Percentiles rank a stretch among this genome's conserved stretches.
Evolutionary conservation across 2,329 filamentous ascomycete species (phyloP).

Genomic region (Lasiodiplodia sp.): DNA sequence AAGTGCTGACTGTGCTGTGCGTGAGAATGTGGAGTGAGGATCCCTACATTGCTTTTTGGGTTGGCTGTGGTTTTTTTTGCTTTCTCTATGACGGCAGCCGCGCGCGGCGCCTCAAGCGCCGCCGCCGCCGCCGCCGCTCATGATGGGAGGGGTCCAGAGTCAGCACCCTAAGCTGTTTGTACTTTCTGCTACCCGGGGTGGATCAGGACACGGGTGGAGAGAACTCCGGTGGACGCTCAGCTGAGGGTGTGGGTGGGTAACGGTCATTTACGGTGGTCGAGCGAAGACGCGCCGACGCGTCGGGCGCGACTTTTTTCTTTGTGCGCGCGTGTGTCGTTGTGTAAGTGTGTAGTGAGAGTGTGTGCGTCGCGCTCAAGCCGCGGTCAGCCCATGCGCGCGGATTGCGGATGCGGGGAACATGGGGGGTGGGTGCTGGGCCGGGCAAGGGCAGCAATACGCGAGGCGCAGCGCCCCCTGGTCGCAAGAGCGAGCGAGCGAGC

Average conservation of each 20-base stretch:
- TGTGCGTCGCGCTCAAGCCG: slow-evolving; percentile 14
- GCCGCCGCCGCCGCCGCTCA: neutral
- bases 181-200: neutral
- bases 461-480: slow-evolving; percentile 5
- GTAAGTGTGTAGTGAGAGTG: neutral
- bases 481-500: neutral
- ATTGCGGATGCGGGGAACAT: slow-evolving; percentile 24
- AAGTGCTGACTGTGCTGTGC: slow-evolving; percentile 9
- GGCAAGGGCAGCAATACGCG: slow-evolving; percentile 12
- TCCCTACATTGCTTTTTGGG: neutral
- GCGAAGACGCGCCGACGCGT: neutral
- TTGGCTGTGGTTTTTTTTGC: neutral
- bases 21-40: neutral
- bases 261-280: neutral
- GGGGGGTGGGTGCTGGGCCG: neutral
- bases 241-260: slow-evolving; percentile 1
- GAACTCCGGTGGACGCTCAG: slow-evolving; percentile 1
- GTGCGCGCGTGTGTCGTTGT: neutral
- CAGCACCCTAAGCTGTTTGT: neutral
- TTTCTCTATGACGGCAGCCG: neutral
- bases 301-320: neutral
- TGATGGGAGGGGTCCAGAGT: neutral
- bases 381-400: slow-evolving; percentile 18
- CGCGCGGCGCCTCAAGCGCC: slow-evolving; percentile 1
- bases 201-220: neutral